Conservation (phyloP, 805 yeast species). For the Metschnikowia hibisci region DNA sequence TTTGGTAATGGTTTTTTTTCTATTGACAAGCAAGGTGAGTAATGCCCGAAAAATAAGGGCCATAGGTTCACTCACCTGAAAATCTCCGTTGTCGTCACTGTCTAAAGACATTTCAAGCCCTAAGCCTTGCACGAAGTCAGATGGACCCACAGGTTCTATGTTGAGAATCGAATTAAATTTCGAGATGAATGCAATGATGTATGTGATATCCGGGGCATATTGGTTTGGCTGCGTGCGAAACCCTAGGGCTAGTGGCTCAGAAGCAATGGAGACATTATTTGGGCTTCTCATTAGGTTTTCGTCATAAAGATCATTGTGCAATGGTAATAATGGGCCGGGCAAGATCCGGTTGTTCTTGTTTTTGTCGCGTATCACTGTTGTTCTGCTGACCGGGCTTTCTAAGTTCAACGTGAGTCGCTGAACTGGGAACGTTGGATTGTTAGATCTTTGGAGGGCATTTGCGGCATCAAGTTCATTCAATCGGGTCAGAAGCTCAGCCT, state of each 20-base stretch:
- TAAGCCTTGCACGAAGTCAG: conserved; percentile 35
- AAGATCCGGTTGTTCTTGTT: conserved; percentile 30
- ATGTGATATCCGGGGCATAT: conserved; percentile 32
- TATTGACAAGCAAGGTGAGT: conserved; percentile 33
- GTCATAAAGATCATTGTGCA: conserved; percentile 36
- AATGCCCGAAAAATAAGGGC: conserved; percentile 29
- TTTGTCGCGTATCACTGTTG: conserved; percentile 30
- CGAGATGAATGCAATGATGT: conserved; percentile 28
- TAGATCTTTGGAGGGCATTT: conserved; percentile 1
- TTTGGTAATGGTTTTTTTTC: conserved; percentile 28
- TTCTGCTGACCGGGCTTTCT: conserved; percentile 15
- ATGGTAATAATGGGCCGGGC: conserved; percentile 39
- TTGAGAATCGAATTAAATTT: conserved; percentile 28
- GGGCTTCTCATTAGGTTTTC: conserved; percentile 26
- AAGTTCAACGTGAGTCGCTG: conserved; percentile 2
- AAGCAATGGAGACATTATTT: conserved; percentile 16
- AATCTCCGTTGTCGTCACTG: neutral
- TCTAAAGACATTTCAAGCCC: conserved; percentile 16
- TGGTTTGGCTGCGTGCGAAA: conserved; percentile 24
- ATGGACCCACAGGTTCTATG: conserved; percentile 31
- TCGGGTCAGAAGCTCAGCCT: neutral
- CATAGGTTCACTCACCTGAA: conserved; percentile 30
- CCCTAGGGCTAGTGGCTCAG: conserved; percentile 34
- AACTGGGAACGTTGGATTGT: neutral
- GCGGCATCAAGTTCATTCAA: conserved; percentile 3